Evolutionary conservation across 805 yeast genomes (phyloP).

Genomic region (Ogataea corticis): DNA sequence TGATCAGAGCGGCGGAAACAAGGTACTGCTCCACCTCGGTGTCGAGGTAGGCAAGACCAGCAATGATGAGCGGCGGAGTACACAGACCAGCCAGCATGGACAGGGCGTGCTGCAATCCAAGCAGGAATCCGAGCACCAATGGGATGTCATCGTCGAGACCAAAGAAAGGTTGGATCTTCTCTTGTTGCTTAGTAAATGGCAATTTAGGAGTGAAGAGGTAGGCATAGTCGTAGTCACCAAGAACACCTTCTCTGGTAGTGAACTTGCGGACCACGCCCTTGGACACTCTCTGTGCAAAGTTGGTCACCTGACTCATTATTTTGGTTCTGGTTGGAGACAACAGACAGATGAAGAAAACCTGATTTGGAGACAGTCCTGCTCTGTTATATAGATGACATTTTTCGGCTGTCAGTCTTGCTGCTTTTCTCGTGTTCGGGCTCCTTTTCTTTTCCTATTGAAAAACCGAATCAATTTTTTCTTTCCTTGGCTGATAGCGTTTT

Average conservation of each 20-base stretch:
- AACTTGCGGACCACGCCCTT: slow-evolving; percentile 18
- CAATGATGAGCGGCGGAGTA: slow-evolving; percentile 77
- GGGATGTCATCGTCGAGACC: slow-evolving; percentile 83
- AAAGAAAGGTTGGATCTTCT: slow-evolving; percentile 74
- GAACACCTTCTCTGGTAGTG: slow-evolving; percentile 74
- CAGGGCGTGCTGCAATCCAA: slow-evolving; percentile 85
- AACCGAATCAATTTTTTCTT: neutral
- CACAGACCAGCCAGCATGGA: slow-evolving; percentile 93
- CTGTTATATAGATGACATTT: neutral
- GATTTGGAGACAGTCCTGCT: too few relatives aligned
- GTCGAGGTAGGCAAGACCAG: slow-evolving; percentile 60
- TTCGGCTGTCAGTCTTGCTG: too few relatives aligned
- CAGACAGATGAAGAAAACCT: too few relatives aligned
- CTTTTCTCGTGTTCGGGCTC: neutral
- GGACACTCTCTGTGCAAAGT: slow-evolving; percentile 6
- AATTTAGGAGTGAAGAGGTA: slow-evolving; percentile 77
- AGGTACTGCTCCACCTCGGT: slow-evolving; percentile 54
- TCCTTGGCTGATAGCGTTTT: neutral
- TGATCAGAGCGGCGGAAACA: slow-evolving; percentile 72
- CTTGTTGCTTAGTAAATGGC: slow-evolving; percentile 57
- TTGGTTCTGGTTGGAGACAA: neutral
- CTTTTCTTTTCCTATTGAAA: neutral
- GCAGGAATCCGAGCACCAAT: slow-evolving; percentile 65
- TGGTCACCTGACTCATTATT: slow-evolving; percentile 5
- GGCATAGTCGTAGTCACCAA: slow-evolving; percentile 87